Evolutionary conservation across 164 flowering plant species (phyloP), one percentile per base, ranked within the genome.

Genomic region (Echeveria elegans): DNA sequence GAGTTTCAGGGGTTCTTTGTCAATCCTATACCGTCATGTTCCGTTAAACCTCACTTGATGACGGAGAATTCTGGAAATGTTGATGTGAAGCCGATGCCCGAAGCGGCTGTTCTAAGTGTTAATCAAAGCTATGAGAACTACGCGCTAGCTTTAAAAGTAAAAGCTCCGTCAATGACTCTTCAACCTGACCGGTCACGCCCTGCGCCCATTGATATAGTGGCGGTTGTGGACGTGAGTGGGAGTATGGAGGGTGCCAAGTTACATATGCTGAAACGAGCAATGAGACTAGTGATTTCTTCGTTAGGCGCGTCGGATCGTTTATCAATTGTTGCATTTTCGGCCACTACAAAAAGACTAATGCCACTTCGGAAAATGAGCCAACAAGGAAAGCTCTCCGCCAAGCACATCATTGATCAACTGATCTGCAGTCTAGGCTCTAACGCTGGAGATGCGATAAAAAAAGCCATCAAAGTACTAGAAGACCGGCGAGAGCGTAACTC

Each of bases 401-500:
- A 90, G 72, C 81, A 81, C 24, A 75, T 87, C 53, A 69, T 91
- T 47, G 96, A 89, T 65, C 85, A 85, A 72, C 85, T 92, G 15
- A 77, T 50, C 1, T 75, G 83, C 67, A 76, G 88, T 15, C 83
- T 82, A 29, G 96, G 97, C 12, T 72, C 74, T 8, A 72, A 83
- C 64, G 88, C 79, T 2, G 82, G 80, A 15, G 96, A 89, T 7
- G 99, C 97, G 1, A 74, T 95, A 30, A 73, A 82, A 14, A 83
- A 86, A 66, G 99, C 97, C 11, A 71, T 89, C 2, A 89, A 84
- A 67, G 93, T 90, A 19, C 82, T 95, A 0, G 97, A 95, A 48
- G 97, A 95, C 29, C 77, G 99, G n/a, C 76, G 97, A 48, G 94
- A 95, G 72, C 74, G 89, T 66, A 95, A 95, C 66, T 92, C 96